Evolutionary conservation across 2,329 filamentous ascomycete genomes (phyloP).

Genomic region (Fusarium denticulatum): DNA sequence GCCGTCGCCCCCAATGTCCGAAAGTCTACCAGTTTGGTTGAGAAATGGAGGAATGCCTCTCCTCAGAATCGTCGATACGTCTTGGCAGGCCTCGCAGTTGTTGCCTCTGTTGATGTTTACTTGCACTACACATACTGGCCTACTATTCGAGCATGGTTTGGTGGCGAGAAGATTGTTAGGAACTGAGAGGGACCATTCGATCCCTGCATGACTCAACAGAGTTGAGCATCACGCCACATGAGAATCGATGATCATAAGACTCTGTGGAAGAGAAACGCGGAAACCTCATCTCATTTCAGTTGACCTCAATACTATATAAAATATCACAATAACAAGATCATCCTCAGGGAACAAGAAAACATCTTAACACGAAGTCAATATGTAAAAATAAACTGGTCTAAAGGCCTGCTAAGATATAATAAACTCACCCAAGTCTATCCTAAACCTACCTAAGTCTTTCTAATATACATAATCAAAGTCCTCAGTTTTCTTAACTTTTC

Average conservation of each 20-base stretch:
- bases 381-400: neutral
- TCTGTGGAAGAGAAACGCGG: neutral
- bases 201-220: neutral
- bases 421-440: neutral
- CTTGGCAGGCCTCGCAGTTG: constrained; percentile 28
- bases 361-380: neutral
- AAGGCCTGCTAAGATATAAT: neutral
- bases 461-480: neutral
- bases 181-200: neutral
- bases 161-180: neutral
- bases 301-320: neutral
- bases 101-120: constrained; percentile 39
- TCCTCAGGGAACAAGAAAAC: no score
- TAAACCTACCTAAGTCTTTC: neutral
- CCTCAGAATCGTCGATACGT: constrained; percentile 42
- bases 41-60: constrained; percentile 45
- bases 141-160: constrained; percentile 21
- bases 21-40: neutral
- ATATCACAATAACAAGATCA: neutral
- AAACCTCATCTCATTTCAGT: neutral
- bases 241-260: neutral
- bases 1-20: neutral
- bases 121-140: constrained; percentile 45
- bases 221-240: no score
- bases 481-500: neutral